A percentile compares a stretch with the other conserved stretches of the same genome.
phyloP scores from a whole-genome alignment of 768 basidiomycete species.

The Auricularia sp. region DNA sequence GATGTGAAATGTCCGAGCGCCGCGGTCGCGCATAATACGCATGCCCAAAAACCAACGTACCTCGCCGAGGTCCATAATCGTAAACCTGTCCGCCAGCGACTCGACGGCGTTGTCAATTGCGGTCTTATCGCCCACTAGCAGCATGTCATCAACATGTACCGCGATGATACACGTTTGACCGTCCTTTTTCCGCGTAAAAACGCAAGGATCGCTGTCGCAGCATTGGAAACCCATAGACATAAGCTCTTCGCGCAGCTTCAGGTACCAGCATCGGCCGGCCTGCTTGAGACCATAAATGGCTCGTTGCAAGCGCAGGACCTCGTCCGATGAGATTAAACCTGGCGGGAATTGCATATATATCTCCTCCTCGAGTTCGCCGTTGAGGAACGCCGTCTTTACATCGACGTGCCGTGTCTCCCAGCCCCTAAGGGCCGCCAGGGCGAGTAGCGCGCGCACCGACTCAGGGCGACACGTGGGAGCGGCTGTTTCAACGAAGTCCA shows the following conservation, averaged over 20 bases:
- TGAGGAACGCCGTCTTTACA: conserved; percentile 7
- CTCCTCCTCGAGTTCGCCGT: conserved; percentile 3
- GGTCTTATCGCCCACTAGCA: too few relatives aligned
- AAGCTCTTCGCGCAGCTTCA: too few relatives aligned
- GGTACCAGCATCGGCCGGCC: too few relatives aligned
- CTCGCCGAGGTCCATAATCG: neutral
- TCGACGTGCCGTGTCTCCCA: conserved; percentile 3
- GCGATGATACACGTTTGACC: too few relatives aligned
- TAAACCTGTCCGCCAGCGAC: too few relatives aligned
- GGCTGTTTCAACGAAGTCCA: neutral
- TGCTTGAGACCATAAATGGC: too few relatives aligned
- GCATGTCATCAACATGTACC: too few relatives aligned
- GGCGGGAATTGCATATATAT: conserved; percentile 2
- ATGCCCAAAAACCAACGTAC: conserved; percentile 1
- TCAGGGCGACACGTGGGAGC: neutral
- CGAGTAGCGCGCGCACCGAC: conserved; percentile 1
- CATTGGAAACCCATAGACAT: too few relatives aligned
- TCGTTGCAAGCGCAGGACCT: too few relatives aligned
- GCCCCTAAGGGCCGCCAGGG: neutral
- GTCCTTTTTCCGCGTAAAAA: too few relatives aligned
- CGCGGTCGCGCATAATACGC: conserved; percentile 2
- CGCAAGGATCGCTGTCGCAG: neutral
- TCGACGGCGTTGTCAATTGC: too few relatives aligned
- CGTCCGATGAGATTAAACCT: neutral
- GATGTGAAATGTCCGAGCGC: neutral